Evolutionary conservation across 345 rosid genomes (phyloP), one percentile per base, ranked within the genome.

Genomic region (Hibiscus tridactylites): DNA sequence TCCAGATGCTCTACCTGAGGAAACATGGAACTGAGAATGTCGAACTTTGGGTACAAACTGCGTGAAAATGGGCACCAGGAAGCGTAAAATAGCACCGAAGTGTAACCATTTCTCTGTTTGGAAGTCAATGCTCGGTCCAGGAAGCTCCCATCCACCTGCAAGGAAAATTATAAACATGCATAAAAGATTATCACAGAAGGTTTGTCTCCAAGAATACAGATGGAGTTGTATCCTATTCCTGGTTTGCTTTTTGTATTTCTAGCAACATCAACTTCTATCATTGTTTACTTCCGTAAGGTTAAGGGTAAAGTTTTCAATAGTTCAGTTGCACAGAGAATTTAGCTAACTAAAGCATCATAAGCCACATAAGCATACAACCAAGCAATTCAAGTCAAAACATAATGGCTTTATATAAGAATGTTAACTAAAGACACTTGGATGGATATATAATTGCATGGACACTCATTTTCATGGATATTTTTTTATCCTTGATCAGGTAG

Each of bases 1-100:
- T 8, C 26, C 26, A 54, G 59, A 54, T 54, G 59, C 28, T 54
- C 59, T 19, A 54, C 6, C 7, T 54, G 26, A 54, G 59, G 59
- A 19, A 54, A 54, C 59, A 54, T 54, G 59, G 59, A 54, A 19
- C 11, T 54, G 59, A 54, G 59, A 54, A 54, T 19, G 59, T 19
- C 59, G 3, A 54, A 54, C n/a, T 54, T 54, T 2, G 28, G 59
- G 15, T 56, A 79, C 21, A 85, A 3, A 65, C 63, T 73, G 29
- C 31, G 24, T 16, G 97, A 93, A 73, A 93, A 91, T 1, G 88
- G 95, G 83, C 97, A 91, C 90, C 89, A 90, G 33, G 96, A 84
- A 81, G 95, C 96, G 70, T 91, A 86, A 81, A 93, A 90, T 56
- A 93, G 89, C 24, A 93, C 78, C 0, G 91, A 69, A 53, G 47